Evolutionary conservation across 2,329 filamentous ascomycete genomes (phyloP).

Genomic region (Colletotrichum camelliae): DNA sequence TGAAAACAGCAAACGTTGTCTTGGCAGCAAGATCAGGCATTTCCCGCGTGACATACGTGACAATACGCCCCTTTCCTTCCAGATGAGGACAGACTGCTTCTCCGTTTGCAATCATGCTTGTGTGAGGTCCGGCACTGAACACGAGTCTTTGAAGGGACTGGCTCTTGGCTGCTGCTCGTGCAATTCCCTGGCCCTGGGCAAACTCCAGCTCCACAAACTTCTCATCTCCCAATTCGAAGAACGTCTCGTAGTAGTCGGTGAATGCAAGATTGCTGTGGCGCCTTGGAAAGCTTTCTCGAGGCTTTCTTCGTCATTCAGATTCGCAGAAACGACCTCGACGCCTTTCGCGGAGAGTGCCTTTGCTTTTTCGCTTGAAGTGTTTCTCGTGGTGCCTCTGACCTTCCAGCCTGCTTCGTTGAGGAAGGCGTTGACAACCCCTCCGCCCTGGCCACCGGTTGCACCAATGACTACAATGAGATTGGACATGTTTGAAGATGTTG

Average conservation of each 20-base stretch:
- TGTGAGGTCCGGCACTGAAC: neutral
- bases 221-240: neutral
- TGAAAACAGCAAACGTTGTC: neutral
- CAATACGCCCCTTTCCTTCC: neutral
- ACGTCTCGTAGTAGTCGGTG: neutral
- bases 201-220: neutral
- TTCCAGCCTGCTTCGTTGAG: conserved; percentile 30
- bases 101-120: neutral
- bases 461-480: conserved; percentile 34
- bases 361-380: conserved; percentile 30
- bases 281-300: conserved; percentile 43
- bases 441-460: conserved; percentile 35
- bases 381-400: conserved; percentile 34
- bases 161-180: neutral
- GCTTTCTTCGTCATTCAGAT: conserved; percentile 44
- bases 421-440: conserved; percentile 33
- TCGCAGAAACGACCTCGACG: conserved; percentile 35
- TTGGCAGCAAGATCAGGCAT: neutral
- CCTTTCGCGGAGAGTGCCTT: conserved; percentile 29
- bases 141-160: neutral
- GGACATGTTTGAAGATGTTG: neutral
- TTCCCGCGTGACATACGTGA: neutral
- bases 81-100: neutral
- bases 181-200: neutral
- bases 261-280: neutral